Conservation (phyloP, 2,329 filamentous ascomycete genomes). For the Rutstroemia sp. region DNA sequence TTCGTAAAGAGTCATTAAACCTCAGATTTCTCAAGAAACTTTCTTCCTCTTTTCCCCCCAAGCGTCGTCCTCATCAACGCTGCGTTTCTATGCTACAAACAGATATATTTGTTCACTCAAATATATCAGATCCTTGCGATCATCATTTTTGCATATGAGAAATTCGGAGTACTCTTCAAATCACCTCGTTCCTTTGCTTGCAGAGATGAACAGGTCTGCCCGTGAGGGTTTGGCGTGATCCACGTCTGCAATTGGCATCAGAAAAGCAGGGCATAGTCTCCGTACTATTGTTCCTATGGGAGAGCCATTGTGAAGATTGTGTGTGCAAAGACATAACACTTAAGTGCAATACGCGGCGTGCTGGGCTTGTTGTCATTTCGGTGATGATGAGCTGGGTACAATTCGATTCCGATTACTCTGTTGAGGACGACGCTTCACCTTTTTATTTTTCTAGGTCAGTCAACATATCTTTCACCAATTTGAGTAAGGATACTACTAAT, state of each 20-base stretch:
- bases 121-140: constrained; percentile 23
- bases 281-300: constrained; percentile 61
- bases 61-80: constrained; percentile 81
- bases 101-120: constrained; percentile 39
- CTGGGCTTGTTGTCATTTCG: constrained; percentile 29
- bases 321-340: constrained; percentile 58
- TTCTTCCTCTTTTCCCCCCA: constrained; percentile 28
- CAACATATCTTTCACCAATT: neutral
- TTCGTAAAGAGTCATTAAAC: neutral
- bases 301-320: constrained; percentile 94
- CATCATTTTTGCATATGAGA: constrained; percentile 68
- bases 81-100: constrained; percentile 94
- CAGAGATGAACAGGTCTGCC: constrained; percentile 54
- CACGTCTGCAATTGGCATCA: constrained; percentile 86
- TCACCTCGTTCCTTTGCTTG: constrained; percentile 37
- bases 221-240: constrained; percentile 79
- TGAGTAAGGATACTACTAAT: constrained; percentile 30
- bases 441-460: constrained; percentile 24
- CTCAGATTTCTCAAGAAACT: neutral
- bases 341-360: constrained; percentile 95
- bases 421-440: constrained; percentile 29
- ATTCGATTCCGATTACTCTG: constrained; percentile 36
- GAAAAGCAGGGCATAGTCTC: constrained; percentile 63
- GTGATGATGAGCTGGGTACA: constrained; percentile 25
- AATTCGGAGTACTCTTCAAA: constrained; percentile 97